Evolutionary conservation across 2,329 filamentous ascomycete species (phyloP), one percentile per base, ranked within the genome.

Genomic region (Neocatenulostroma microsporum): DNA sequence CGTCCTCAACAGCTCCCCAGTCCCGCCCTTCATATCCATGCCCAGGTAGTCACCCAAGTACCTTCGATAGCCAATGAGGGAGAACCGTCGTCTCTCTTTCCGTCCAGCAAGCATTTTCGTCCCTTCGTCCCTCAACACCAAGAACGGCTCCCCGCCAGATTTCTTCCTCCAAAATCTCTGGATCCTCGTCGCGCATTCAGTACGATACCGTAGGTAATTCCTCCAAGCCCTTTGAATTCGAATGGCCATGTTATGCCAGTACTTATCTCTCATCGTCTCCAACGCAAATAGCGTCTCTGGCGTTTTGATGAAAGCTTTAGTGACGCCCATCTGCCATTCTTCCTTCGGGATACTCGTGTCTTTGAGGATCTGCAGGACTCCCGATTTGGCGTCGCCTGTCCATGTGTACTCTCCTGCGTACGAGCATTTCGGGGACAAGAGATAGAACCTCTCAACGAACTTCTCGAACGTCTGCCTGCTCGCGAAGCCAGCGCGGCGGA

Each of bases 161-260:
- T 93, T 88, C 64, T 91, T 88, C 53, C 89, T 77, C 88, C 88
- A 98, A 68, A 94, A 88, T 27, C 86, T 76, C 60, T 96, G 91
- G 48, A 98, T 96, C 21, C 91, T 78, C 11, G 82, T 94, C 5
- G 91, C 91, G 41, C 85, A 91, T 63, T 98, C 91, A 18, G 79
- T 82, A 29, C 91, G 78, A 62, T 96, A 96, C 4, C 89, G 80
- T 26, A 96, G 73, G 56, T 95, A 96, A 35, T 93, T 94, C 53
- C 91, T 78, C 91, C 91, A 98, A 56, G 94, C 91, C 50, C 91
- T 78, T 66, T 98, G 91, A 41, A 98, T 96, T 41, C 91, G 79
- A 42, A 89, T 94, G 3, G 91, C 91, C 91, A 98, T 96, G 65
- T 96, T 98, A 63, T 96, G 89, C 89, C 89, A 96, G 64, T 96